Base-by-base conservation (phyloP, 2,329 filamentous ascomycete species). In the Hymenoscyphus linearis region DNA sequence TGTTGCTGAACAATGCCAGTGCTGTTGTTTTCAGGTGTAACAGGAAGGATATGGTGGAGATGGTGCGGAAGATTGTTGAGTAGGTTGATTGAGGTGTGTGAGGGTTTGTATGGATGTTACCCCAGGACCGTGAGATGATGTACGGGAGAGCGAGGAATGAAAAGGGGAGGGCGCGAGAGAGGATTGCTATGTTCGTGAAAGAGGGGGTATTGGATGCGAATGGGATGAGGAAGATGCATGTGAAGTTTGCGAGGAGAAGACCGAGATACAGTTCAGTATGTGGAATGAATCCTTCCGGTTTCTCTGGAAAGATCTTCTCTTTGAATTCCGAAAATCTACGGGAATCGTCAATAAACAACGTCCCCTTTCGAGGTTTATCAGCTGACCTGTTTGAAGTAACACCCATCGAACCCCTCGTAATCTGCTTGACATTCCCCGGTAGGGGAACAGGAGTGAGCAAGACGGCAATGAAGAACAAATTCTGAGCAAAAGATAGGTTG, bases 401-500 rank as follows among this genome's bases (percentile, higher is more conserved):
- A 35, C 62, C 64, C 37, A 69, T 58, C 16, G 64, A 63, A 31
- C 40, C 50, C 34, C 63, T 63, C 14, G 65, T 70, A 18, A 71
- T 54, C 12, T 66, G 64, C 52, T 63, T 66, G n/a, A 70, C 64
- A 61, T 72, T 70, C 3, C 70, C 62, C 12, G 73, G 71, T 12
- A 82, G 63, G 1, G 82, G 80, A 4, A 80, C 70, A 0, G 83
- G 83, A 0, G 81, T 84, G 27, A 85, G 77, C 10, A 86, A 74
- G 31, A 87, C 74, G 7, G 82, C 79, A 10, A 86, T 69, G 68
- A 83, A 85, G 74, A 88, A 88, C 34, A 88, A 73, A 66, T 85
- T 87, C 71, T 85, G 81, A 2, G 84, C 82, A 66, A 83, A 86
- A 0, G 83, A 85, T 12, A 88, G 73, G 60, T 79, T 83, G 58